These are phyloP conservation scores for Esteya vermicola DNA, from an alignment of 2,329 filamentous ascomycete species.

Conservation along the genomic window DNA sequence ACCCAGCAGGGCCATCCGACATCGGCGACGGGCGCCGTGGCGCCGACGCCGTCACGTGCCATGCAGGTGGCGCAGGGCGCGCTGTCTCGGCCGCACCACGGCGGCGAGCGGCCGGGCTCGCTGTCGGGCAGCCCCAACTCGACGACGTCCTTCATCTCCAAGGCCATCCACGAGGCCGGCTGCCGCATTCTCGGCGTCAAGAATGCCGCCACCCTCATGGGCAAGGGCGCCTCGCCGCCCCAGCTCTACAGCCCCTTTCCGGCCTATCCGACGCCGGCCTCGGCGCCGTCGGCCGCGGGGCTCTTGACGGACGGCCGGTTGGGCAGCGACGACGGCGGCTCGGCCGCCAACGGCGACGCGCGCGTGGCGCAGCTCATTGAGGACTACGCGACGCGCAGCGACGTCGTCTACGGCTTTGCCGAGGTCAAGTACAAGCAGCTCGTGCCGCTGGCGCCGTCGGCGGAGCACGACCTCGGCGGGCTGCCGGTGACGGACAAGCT, in stretches of 20 bases:
- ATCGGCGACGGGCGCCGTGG: conserved; percentile 54
- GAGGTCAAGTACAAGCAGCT: conserved; percentile 98
- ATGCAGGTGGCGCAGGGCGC: conserved; percentile 61
- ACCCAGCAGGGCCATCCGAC: conserved; percentile 63
- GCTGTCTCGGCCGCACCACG: conserved; percentile 42
- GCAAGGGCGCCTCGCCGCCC: conserved; percentile 57
- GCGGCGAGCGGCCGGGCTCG: conserved; percentile 54
- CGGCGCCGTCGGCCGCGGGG: not conserved
- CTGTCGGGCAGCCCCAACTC: conserved; percentile 57
- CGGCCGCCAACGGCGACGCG: conserved; percentile 62
- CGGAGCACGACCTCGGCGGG: conserved; percentile 55
- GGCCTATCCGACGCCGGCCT: conserved; percentile 54
- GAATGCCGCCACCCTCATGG: conserved; percentile 45
- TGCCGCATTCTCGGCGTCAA: conserved; percentile 58
- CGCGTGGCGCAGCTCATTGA: conserved; percentile 71
- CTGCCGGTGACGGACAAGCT: conserved; percentile 35
- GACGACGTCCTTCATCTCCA: conserved; percentile 81
- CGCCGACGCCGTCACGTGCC: conserved; percentile 52
- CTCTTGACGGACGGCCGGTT: conserved; percentile 10
- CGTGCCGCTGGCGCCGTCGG: conserved; percentile 73
- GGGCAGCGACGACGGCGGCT: conserved; percentile 20
- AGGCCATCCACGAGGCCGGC: conserved; percentile 89
- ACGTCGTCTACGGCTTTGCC: conserved; percentile 94
- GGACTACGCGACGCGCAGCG: conserved; percentile 80
- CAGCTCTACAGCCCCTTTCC: conserved; percentile 71